A percentile compares a stretch with the other conserved stretches of the same genome.
Conservation (phyloP, 768 basidiomycete genomes). For the Leccinellum rugosiceps region DNA sequence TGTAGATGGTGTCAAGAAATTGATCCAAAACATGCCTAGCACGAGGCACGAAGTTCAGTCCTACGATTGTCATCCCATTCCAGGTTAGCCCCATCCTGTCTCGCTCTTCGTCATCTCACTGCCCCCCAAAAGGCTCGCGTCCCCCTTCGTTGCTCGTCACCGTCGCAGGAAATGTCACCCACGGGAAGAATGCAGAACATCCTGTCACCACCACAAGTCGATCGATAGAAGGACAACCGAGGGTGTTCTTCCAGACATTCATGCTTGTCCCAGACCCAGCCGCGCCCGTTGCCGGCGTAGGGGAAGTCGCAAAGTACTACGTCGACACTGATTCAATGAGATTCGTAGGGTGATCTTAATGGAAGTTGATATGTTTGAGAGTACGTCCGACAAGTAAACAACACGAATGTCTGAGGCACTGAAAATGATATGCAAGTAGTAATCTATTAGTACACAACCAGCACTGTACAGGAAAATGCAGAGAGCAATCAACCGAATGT, state of each 20-base stretch:
- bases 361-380: background rate
- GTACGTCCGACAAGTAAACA: background rate
- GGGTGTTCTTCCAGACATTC: conserved; percentile 86
- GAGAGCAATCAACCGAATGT: conserved; percentile 67
- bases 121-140: conserved; percentile 50
- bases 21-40: conserved; percentile 69
- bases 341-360: conserved; percentile 65
- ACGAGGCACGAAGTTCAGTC: conserved; percentile 86
- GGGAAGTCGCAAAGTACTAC: conserved; percentile 80
- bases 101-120: conserved; percentile 9
- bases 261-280: conserved; percentile 76
- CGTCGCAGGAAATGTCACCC: conserved; percentile 76
- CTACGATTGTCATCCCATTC: conserved; percentile 88
- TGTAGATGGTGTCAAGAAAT: conserved; percentile 58
- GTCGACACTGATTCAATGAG: conserved; percentile 75
- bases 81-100: conserved; percentile 45
- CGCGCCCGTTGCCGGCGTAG: conserved; percentile 59
- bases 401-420: background rate
- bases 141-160: conserved; percentile 78
- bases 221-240: conserved; percentile 70
- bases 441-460: conserved; percentile 11
- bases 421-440: conserved; percentile 3
- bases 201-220: conserved; percentile 46
- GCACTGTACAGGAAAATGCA: background rate
- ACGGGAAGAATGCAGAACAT: conserved; percentile 62